Evolutionary conservation across 2,329 filamentous ascomycete species (phyloP).

Genomic region (Aspergillus eucalypticola): DNA sequence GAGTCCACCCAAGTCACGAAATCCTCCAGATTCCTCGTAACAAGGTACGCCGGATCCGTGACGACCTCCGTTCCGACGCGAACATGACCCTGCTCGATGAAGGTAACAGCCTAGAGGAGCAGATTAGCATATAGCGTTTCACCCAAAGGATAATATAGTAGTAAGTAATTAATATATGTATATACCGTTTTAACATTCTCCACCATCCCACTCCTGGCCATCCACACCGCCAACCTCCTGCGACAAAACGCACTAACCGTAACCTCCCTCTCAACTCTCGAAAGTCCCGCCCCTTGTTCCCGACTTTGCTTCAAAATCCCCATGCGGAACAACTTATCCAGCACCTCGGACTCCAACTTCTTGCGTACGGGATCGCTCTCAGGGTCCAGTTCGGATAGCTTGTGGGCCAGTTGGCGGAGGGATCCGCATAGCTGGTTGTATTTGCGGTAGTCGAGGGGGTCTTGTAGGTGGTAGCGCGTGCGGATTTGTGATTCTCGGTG

Average conservation of each 20-base stretch:
- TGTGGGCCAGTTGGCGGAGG: constrained; percentile 87
- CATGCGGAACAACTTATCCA: constrained; percentile 93
- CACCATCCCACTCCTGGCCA: constrained; percentile 88
- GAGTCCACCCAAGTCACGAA: constrained; percentile 95
- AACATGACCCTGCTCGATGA: constrained; percentile 93
- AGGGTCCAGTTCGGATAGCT: constrained; percentile 76
- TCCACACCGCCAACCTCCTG: constrained; percentile 80
- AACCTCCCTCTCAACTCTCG: constrained; percentile 76
- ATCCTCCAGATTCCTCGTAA: constrained; percentile 88
- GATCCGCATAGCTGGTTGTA: constrained; percentile 71
- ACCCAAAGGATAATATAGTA: no score
- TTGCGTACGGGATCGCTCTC: constrained; percentile 73
- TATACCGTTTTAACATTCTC: constrained; percentile 82
- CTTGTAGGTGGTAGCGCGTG: constrained; percentile 87
- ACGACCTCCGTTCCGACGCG: constrained; percentile 87
- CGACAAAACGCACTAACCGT: constrained; percentile 89
- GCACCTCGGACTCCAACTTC: constrained; percentile 81
- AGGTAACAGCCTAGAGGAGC: constrained; percentile 58
- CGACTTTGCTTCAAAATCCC: constrained; percentile 75
- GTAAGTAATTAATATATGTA: no score
- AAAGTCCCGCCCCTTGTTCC: constrained; percentile 70
- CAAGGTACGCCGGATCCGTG: constrained; percentile 84
- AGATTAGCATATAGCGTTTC: constrained; percentile 2
- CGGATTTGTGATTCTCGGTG: constrained; percentile 81
- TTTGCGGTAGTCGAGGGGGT: constrained; percentile 78